Conservation (phyloP, 805 yeast species). For the Yarrowia porcina region DNA sequence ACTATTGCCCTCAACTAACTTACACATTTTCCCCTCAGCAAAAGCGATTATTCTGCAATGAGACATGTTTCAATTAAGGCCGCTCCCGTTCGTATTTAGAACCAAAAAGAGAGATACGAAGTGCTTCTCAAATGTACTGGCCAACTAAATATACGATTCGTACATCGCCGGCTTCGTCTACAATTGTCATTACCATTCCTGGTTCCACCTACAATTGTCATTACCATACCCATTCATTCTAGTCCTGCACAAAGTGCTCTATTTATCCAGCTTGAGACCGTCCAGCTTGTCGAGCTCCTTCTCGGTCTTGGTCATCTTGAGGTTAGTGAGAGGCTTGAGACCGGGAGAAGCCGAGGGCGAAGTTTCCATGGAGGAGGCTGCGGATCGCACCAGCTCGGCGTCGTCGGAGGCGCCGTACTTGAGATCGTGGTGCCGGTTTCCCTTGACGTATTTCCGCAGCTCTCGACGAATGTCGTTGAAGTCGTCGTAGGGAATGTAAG, state of each 20-base stretch:
- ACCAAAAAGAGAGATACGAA: too few relatives aligned
- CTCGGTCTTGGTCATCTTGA: slow-evolving; percentile 20
- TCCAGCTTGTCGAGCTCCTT: slow-evolving; percentile 23
- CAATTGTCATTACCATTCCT: too few relatives aligned
- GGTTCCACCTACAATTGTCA: too few relatives aligned
- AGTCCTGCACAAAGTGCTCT: too few relatives aligned
- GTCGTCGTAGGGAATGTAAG: slow-evolving; percentile 44
- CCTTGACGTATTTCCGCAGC: slow-evolving; percentile 20
- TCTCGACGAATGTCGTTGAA: slow-evolving; percentile 43
- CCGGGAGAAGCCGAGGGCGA: slow-evolving; percentile 23
- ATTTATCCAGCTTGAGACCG: slow-evolving; percentile 8
- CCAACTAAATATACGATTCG: too few relatives aligned
- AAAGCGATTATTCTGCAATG: too few relatives aligned
- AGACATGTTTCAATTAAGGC: too few relatives aligned
- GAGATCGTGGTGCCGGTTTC: slow-evolving; percentile 24
- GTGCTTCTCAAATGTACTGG: too few relatives aligned
- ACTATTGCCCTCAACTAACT: too few relatives aligned
- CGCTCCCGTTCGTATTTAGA: too few relatives aligned
- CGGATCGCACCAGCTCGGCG: slow-evolving; percentile 20
- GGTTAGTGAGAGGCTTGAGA: slow-evolving; percentile 19
- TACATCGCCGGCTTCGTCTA: too few relatives aligned
- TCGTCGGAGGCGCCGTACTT: slow-evolving; percentile 17
- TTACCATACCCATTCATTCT: background rate
- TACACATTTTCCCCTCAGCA: too few relatives aligned
- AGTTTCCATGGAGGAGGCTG: slow-evolving; percentile 23